Evolutionary conservation across 2,329 filamentous ascomycete genomes (phyloP), one percentile per base, ranked within the genome.

Genomic region (Hypoxylon sp.): DNA sequence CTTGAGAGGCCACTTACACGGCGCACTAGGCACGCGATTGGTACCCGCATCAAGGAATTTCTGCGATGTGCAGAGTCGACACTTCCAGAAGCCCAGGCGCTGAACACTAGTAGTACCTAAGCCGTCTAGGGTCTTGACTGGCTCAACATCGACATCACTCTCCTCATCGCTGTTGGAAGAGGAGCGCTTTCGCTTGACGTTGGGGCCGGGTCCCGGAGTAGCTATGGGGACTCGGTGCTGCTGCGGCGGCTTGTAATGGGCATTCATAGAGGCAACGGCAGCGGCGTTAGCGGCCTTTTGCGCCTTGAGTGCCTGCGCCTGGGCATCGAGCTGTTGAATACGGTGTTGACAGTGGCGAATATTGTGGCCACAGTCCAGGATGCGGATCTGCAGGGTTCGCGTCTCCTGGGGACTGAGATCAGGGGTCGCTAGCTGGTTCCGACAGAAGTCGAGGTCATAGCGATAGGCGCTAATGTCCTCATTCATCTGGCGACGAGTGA

Each of bases 21-120:
- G 82, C 51, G 78, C 80, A 53, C 79, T 80, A 21, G 82, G 82
- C 56, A 81, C 78, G 55, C 82, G 79, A 43, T 78, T 80, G 4
- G 74, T 70, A 2, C 80, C 80, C 0, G 82, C 80, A n/a, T 79
- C 74, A 14, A 81, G 72, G 68, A 80, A 84, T 70, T 83, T 84
- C 36, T 78, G 73, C 0, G 81, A 78, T 2, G 75, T 77, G 73
- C 82, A 84, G 1, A 84, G 77, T 0, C 79, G 80, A 68, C 82
- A 84, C 67, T 80, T 81, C 82, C 82, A 84, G 72, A 79, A 81
- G 17, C 82, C 82, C n/a, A 83, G 75, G 2, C 82, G 81, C 69
- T 81, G 79, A 9, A 81, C 71, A 1, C 72, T 73, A 19, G 63
- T 75, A 38, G 70, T 74, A 23, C 67, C 63, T 5, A 66, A 51